These are phyloP conservation scores for Talaromyces sp. DNA, from an alignment of 2,329 filamentous ascomycete species.

Conservation along the genomic window DNA sequence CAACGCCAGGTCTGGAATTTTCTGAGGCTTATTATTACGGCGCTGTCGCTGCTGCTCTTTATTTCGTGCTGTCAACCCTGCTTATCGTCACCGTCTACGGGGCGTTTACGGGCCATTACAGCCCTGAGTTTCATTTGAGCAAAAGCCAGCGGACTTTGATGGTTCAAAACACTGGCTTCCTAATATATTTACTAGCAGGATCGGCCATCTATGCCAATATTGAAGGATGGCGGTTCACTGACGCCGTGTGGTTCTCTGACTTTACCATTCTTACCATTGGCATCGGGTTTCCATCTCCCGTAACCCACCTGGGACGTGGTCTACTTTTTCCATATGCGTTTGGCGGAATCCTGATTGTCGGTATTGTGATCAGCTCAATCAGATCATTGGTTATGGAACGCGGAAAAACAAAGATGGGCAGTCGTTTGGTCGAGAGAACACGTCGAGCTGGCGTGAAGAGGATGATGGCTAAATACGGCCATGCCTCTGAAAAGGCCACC, in stretches of 20 bases:
- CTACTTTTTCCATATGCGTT: constrained; percentile 31
- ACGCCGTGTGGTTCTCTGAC: constrained; percentile 31
- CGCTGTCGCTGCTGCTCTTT: constrained; percentile 53
- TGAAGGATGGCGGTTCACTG: constrained; percentile 31
- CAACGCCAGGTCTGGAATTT: constrained; percentile 38
- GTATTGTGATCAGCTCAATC: constrained; percentile 31
- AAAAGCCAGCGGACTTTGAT: constrained; percentile 51
- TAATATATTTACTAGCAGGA: constrained; percentile 36
- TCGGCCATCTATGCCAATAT: constrained; percentile 32
- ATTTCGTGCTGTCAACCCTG: constrained; percentile 51
- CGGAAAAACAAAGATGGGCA: constrained; percentile 31
- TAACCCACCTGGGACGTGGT: constrained; percentile 27
- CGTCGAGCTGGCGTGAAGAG: constrained; percentile 26
- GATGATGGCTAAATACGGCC: constrained; percentile 8
- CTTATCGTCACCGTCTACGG: constrained; percentile 54
- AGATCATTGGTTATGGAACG: constrained; percentile 33
- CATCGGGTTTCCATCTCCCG: constrained; percentile 26
- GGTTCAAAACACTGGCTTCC: constrained; percentile 39
- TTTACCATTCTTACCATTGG: constrained; percentile 33
- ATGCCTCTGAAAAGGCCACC: constrained; percentile 10
- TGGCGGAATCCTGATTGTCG: constrained; percentile 31
- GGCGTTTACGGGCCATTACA: constrained; percentile 50
- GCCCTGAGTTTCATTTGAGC: constrained; percentile 53
- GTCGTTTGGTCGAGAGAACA: constrained; percentile 29
- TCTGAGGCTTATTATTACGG: constrained; percentile 58